Conservation (phyloP, 139 green algal species). For the Chlorella vulgaris region DNA sequence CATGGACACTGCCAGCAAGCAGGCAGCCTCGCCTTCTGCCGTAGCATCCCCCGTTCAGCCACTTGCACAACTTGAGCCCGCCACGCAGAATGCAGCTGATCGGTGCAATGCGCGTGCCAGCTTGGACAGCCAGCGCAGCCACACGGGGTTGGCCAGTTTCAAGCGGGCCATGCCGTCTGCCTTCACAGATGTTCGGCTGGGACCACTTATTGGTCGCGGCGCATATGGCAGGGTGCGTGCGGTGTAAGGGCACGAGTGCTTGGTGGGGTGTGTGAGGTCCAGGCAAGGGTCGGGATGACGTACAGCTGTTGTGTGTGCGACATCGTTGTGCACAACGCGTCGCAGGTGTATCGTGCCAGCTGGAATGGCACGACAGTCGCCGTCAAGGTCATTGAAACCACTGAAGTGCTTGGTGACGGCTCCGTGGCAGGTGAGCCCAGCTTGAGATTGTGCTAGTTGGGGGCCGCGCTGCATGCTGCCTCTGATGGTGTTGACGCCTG, state of each 20-base stretch:
- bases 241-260: not conserved
- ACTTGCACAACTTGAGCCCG: not conserved
- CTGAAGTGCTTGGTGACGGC: constrained; percentile 11
- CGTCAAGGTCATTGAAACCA: constrained; percentile 79
- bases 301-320: too few relatives aligned
- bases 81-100: not conserved
- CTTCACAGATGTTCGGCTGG: constrained; percentile 67
- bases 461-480: not conserved
- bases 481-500: too few relatives aligned
- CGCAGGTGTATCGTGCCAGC: constrained; percentile 53
- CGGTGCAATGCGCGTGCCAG: constrained; percentile 7
- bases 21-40: not conserved
- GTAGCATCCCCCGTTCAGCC: not conserved
- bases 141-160: not conserved
- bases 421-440: not conserved
- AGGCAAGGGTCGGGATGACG: too few relatives aligned
- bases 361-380: constrained; percentile 80
- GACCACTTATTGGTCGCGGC: constrained; percentile 68
- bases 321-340: too few relatives aligned
- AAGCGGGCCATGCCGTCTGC: constrained; percentile 31
- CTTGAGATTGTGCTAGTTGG: not conserved
- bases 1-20: not conserved
- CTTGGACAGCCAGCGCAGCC: constrained; percentile 14
- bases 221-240: constrained; percentile 62
- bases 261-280: too few relatives aligned